A percentile compares a stretch with the other conserved stretches of the same genome.
Conservation (phyloP, 2,329 filamentous ascomycete species). For the Arthrobotrys sphaeroides region DNA sequence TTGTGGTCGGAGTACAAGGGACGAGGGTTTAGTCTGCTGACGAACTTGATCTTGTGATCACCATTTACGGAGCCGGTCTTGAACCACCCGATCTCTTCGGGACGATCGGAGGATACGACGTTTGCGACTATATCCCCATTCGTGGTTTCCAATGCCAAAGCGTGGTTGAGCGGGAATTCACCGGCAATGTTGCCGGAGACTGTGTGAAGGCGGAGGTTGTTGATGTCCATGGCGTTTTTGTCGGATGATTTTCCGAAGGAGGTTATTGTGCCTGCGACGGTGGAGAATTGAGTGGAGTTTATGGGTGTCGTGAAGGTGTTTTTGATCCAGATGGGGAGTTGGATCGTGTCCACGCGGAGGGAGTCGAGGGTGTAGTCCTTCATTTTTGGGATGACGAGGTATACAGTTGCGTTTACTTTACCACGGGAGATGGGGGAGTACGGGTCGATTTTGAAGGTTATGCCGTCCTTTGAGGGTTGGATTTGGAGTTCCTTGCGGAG, state of each 20-base stretch:
- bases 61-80: constrained; percentile 29
- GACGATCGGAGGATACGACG: constrained; percentile 21
- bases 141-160: constrained; percentile 31
- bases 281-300: constrained; percentile 10
- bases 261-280: constrained; percentile 30
- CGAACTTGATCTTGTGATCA: constrained; percentile 26
- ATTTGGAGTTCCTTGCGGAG: constrained; percentile 10
- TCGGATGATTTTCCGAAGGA: constrained; percentile 22
- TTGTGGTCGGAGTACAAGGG: constrained; percentile 37
- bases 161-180: constrained; percentile 43
- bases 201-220: constrained; percentile 24
- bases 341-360: constrained; percentile 19
- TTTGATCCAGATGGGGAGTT: constrained; percentile 35
- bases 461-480: constrained; percentile 21
- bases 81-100: constrained; percentile 35
- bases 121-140: constrained; percentile 28
- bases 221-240: constrained; percentile 32
- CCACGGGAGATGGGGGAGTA: constrained; percentile 9
- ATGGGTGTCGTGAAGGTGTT: constrained; percentile 34
- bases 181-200: constrained; percentile 35
- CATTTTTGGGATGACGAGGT: constrained; percentile 27
- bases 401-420: constrained; percentile 40
- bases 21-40: constrained; percentile 37
- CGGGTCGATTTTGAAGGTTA: constrained; percentile 38
- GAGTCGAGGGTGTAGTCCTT: constrained; percentile 24